Percentiles rank a stretch among this genome's conserved stretches.
These are phyloP conservation scores for Martiniozyma asiatica DNA, from an alignment of 1,139 yeast genomes.

Conservation along the genomic window DNA sequence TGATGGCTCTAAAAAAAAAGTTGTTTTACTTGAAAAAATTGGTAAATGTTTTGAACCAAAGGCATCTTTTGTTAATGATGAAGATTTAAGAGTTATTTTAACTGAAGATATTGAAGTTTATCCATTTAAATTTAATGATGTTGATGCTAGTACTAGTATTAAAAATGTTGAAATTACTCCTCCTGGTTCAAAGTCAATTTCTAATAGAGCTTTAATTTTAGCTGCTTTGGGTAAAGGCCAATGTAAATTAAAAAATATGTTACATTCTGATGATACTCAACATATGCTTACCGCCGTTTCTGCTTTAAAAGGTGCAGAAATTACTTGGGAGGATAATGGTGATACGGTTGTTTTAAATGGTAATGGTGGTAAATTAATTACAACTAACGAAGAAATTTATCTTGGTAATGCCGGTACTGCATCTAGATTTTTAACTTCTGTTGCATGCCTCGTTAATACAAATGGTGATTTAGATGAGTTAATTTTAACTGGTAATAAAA, in stretches of 20 bases:
- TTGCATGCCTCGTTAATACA: constrained; percentile 66
- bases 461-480: constrained; percentile 33
- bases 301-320: constrained; percentile 68
- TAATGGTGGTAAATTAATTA: constrained; percentile 64
- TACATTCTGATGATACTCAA: constrained; percentile 92
- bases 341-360: constrained; percentile 80
- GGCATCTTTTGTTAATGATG: constrained; percentile 76
- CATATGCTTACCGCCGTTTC: constrained; percentile 87
- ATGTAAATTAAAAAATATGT: constrained; percentile 69
- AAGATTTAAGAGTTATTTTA: constrained; percentile 67
- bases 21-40: constrained; percentile 70
- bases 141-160: too few relatives aligned
- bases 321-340: constrained; percentile 76
- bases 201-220: constrained; percentile 83
- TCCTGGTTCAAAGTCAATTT: constrained; percentile 95
- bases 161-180: constrained; percentile 48
- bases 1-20: constrained; percentile 82
- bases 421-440: constrained; percentile 83
- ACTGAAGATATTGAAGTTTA: constrained; percentile 72
- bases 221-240: constrained; percentile 88
- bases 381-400: constrained; percentile 56
- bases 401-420: constrained; percentile 99
- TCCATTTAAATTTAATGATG: constrained; percentile 32
- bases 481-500: constrained; percentile 78
- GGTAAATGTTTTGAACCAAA: constrained; percentile 83